Evolutionary conservation across 257 asterid species (phyloP).

Genomic region (Gentiana dahurica): DNA sequence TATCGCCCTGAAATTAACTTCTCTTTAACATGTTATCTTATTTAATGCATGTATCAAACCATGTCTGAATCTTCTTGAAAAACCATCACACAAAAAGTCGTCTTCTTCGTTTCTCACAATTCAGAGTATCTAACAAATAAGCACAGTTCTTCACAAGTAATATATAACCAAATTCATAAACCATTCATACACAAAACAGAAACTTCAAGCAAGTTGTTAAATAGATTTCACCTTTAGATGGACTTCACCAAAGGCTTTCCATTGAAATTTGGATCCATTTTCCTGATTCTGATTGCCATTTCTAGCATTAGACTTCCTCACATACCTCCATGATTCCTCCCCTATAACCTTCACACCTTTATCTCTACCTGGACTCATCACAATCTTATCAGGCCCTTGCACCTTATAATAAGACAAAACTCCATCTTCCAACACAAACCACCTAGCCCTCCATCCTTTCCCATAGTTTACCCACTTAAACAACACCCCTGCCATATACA

Average conservation of each 20-base stretch:
- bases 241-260: slow-evolving; percentile 87
- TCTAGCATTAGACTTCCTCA: slow-evolving; percentile 52
- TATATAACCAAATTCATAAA: neutral
- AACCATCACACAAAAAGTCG: too few relatives aligned
- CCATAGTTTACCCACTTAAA: slow-evolving; percentile 98
- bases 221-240: slow-evolving; percentile 61
- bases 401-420: slow-evolving; percentile 90
- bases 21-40: too few relatives aligned
- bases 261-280: slow-evolving; percentile 38
- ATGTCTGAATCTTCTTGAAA: too few relatives aligned
- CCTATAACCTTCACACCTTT: slow-evolving; percentile 83
- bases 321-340: slow-evolving; percentile 77
- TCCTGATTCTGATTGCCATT: slow-evolving; percentile 13
- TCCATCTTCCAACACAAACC: slow-evolving; percentile 97
- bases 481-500: slow-evolving; percentile 62
- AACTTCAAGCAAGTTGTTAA: too few relatives aligned
- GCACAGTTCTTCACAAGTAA: neutral
- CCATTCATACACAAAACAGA: neutral
- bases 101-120: too few relatives aligned
- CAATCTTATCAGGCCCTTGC: slow-evolving; percentile 90
- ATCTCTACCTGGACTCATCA: slow-evolving; percentile 44
- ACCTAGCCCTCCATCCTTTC: slow-evolving; percentile 93
- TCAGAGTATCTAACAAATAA: too few relatives aligned
- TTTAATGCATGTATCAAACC: too few relatives aligned
- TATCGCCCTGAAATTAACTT: too few relatives aligned